phyloP scores from a whole-genome alignment of 2,329 filamentous ascomycete genomes.

The Botryosphaeria dothidea region DNA sequence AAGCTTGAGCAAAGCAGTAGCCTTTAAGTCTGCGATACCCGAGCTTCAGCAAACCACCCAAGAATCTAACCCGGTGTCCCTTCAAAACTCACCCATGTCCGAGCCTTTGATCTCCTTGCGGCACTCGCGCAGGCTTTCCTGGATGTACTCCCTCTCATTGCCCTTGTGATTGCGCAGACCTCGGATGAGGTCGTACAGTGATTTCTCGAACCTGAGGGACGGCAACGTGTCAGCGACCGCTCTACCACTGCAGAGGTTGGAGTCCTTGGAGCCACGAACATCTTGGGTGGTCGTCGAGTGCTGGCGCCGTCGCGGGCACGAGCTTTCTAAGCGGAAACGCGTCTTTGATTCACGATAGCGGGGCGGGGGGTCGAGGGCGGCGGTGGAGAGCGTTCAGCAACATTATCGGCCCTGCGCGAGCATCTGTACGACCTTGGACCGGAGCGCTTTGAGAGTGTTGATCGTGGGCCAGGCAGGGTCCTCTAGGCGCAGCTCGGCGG shows the following conservation, averaged over 20 bases:
- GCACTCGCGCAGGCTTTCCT: constrained; percentile 92
- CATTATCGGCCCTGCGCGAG: constrained; percentile 11
- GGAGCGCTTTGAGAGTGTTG: background rate
- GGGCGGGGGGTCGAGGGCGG: constrained; percentile 14
- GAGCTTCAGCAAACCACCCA: constrained; percentile 7
- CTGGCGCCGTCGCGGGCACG: background rate
- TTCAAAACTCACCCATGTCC: constrained; percentile 67
- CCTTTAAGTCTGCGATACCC: constrained; percentile 74
- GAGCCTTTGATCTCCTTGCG: constrained; percentile 86
- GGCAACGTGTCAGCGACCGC: background rate
- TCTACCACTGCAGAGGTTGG: background rate
- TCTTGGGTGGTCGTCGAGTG: background rate
- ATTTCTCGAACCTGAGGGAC: constrained; percentile 88
- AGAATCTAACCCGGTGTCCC: constrained; percentile 45
- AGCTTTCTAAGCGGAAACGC: constrained; percentile 6
- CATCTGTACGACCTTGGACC: background rate
- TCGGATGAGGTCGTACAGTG: constrained; percentile 96
- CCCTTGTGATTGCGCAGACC: constrained; percentile 95
- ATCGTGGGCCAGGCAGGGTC: background rate
- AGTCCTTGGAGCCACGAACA: background rate
- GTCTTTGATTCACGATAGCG: constrained; percentile 10
- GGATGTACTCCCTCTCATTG: constrained; percentile 91
- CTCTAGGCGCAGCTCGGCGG: background rate
- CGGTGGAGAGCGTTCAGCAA: constrained; percentile 9
- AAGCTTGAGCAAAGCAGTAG: constrained; percentile 91